Base-by-base conservation (phyloP, 1,139 yeast genomes). In the Candida gigantensis region DNA sequence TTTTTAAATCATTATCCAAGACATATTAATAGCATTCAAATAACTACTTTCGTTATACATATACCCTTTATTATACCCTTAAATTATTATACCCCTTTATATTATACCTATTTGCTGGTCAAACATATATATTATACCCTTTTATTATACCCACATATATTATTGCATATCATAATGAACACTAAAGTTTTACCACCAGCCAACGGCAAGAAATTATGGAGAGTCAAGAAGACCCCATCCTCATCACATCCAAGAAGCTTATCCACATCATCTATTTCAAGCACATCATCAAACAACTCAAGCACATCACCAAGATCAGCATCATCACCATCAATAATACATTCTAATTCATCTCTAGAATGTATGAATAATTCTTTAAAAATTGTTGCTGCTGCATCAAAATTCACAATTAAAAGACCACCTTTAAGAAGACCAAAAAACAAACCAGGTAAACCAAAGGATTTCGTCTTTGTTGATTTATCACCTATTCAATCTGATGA, bases 381-480 rank as follows among this genome's bases (percentile, higher is more conserved):
- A 49, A 69, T 70, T 34, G 57, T 70, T 37, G 67, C 71, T 42
- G 59, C 60, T 29, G 52, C 47, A 16, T 51, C 41, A 2, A 44
- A 57, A 34, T 59, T 52, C 50, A 55, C 68, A 16, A 62, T 65
- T 15, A 72, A 62, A 47, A 71, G 73, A 46, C 68, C 74, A 11
- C 74, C 75, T 14, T 61, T 68, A 37, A 69, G 70, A 51, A 65
- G 79, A 54, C 79, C 80, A 17, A 71, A 68, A 57, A 65, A 65
- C 50, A 70, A 61, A 49, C 78, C 78, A 5, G 79, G 79, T 6
- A 64, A 60, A 60, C 77, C 75, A 37, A 68, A 68, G 51, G 77
- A 73, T 50, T 75, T 73, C 46, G 79, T 75, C 13, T 75, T 75
- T 50, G 79, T 75, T 30, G 79, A 75, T 49, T 62, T 75, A 43